phyloP scores from a whole-genome alignment of 129 eudicot genomes.

The Scalesia atractyloides region DNA sequence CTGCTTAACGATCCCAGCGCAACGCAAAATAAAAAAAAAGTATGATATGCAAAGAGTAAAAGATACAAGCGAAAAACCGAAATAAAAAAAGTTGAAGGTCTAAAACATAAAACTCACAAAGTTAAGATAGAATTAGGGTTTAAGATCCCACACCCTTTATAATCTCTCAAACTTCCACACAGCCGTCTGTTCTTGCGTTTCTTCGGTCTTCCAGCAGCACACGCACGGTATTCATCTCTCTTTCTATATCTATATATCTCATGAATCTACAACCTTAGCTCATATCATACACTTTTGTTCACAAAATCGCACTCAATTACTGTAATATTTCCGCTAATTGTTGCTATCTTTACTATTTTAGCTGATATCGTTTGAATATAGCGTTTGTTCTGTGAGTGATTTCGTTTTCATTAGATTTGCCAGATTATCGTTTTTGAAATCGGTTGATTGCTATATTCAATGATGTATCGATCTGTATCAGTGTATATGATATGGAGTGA shows the following conservation, averaged over 20 bases:
- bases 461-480: neutral
- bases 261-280: neutral
- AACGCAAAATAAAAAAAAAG: no score
- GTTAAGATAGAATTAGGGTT: slow-evolving; percentile 26
- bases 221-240: slow-evolving; percentile 20
- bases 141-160: slow-evolving; percentile 26
- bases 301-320: neutral
- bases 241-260: neutral
- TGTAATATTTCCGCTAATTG: neutral
- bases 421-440: neutral
- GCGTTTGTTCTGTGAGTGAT: neutral
- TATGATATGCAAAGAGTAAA: no score
- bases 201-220: slow-evolving; percentile 24
- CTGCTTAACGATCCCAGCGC: no score
- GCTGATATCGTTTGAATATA: neutral
- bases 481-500: slow-evolving; percentile 1
- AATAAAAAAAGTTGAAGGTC: slow-evolving; percentile 23
- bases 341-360: neutral
- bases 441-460: neutral
- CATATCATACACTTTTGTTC: neutral
- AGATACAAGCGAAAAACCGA: neutral
- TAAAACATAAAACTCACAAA: neutral
- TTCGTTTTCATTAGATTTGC: neutral
- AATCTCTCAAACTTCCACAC: slow-evolving; percentile 28
- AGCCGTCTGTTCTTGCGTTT: slow-evolving; percentile 12